These are phyloP conservation scores for Curvularia sp. DNA, from an alignment of 2,329 filamentous ascomycete genomes.

Conservation along the genomic window DNA sequence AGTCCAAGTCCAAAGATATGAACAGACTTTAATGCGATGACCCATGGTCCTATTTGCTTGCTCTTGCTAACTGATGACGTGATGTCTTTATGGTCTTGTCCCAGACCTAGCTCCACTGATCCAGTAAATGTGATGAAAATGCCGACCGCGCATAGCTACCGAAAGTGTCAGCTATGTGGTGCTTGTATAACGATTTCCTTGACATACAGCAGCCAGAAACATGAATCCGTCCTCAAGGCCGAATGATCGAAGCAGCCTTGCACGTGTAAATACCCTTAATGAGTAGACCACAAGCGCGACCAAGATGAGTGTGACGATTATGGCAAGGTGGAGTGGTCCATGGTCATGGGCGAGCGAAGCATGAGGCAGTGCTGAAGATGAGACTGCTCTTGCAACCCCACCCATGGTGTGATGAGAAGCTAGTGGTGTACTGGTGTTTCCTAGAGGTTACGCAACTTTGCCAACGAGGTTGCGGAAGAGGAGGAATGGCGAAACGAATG, in stretches of 20 bases:
- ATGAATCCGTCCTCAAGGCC: constrained; percentile 61
- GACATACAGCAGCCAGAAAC: constrained; percentile 48
- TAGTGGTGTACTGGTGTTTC: constrained; percentile 26
- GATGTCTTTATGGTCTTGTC: constrained; percentile 46
- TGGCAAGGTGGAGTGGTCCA: constrained; percentile 49
- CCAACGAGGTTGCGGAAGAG: constrained; percentile 1
- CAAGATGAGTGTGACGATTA: constrained; percentile 51
- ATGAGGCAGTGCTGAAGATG: constrained; percentile 14
- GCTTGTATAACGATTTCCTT: not conserved
- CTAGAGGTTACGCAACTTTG: constrained; percentile 6
- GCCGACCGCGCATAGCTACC: constrained; percentile 10
- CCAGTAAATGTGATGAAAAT: constrained; percentile 16
- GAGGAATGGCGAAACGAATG: constrained; percentile 12
- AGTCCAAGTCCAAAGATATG: constrained; percentile 55
- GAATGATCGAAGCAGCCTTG: constrained; percentile 55
- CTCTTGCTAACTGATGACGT: constrained; percentile 1
- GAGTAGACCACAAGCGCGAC: constrained; percentile 53
- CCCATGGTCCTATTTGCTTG: constrained; percentile 12
- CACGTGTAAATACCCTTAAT: constrained; percentile 56
- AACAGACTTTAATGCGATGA: constrained; percentile 34
- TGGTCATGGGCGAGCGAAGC: constrained; percentile 39
- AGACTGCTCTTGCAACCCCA: constrained; percentile 27
- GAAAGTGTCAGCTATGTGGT: not conserved
- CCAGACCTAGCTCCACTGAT: constrained; percentile 48
- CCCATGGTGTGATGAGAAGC: constrained; percentile 26